Base-by-base conservation (phyloP, 192 early-diverging fungal genomes). In the Podila clonocystis region DNA sequence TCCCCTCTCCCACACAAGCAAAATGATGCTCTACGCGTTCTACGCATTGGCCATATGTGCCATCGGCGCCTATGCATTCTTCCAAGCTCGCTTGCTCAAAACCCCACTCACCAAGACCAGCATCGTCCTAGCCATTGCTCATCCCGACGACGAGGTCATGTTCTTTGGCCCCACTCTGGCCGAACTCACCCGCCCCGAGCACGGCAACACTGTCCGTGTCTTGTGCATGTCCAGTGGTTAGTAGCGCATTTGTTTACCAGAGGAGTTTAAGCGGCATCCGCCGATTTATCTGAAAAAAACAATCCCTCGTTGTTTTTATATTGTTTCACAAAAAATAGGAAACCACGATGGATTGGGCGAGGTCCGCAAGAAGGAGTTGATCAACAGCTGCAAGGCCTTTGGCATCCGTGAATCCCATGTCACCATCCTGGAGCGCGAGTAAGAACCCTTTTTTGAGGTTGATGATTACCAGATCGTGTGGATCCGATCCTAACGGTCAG, bases 121-220 rank as follows among this genome's bases (percentile, higher is more conserved):
- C 50, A 85, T 93, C 13, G 85, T 95, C 8, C 78, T 97, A 19
- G 84, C 96, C 17, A 95, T 90, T 20, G 94, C 97, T 9, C 97
- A 98, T 82, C 97, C 97, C 0, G 97, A 99, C 86, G 97, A 99
- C 82, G 97, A 99, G 72, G 96, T 95, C 88, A 97, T 98, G 96
- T 99, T 99, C 85, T 99, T 99, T 86, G 89, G 90, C 15, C 96
- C 96, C 0, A 94, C 94, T 11, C 68, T 97, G 2, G 72, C 89
- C 38, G 78, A 74, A 52, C 69, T 97, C 58, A 75, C 74, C 13
- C 83, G 73, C 38, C 71, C 65, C 9, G 71, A 82, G 22, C 75
- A 80, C 22, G 88, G 86, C 52, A 87, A 87, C 24, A 85, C 88
- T 9, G 82, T 98, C 31, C 86, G 88, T 24, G 85, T 97, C 8